Conservation (phyloP, 805 yeast species). For the Hanseniaspora mollemarum region DNA sequence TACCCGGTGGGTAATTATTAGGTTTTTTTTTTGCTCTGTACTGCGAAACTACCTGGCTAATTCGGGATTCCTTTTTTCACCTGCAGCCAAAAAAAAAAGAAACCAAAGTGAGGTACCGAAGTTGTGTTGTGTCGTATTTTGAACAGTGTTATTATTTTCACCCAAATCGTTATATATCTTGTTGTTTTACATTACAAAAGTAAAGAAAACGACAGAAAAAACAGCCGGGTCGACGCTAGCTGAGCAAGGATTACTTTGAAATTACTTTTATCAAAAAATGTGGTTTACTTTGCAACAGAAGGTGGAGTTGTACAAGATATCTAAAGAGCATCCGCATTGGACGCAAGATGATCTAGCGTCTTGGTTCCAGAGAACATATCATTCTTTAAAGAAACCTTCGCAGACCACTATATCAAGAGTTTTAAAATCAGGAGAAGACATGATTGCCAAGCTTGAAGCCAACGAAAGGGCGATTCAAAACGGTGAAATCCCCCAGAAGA, state of each 20-base stretch:
- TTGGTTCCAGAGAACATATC: conserved; percentile 51
- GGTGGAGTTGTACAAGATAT: conserved; percentile 55
- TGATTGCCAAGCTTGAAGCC: conserved; percentile 26
- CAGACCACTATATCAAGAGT: conserved; percentile 58
- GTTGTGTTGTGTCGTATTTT: too few species aligned
- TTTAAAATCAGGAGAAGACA: conserved; percentile 44
- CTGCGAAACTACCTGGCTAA: too few species aligned
- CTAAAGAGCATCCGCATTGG: conserved; percentile 58
- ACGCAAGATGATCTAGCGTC: conserved; percentile 53
- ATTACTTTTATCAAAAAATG: conserved; percentile 27
- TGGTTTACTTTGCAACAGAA: conserved; percentile 52
- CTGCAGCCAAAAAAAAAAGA: too few species aligned
- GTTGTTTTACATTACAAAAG: too few species aligned
- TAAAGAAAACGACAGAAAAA: too few species aligned
- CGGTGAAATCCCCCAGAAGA: not conserved
- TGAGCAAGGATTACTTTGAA: not conserved
- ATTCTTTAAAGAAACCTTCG: conserved; percentile 44
- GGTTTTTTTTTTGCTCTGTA: too few species aligned
- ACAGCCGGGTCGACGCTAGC: too few species aligned
- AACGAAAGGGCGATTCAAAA: not conserved
- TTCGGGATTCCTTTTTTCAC: too few species aligned
- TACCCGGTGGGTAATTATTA: too few species aligned
- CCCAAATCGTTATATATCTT: too few species aligned
- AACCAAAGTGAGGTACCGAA: too few species aligned
- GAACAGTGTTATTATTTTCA: too few species aligned